Evolutionary conservation across 2,329 filamentous ascomycete species (phyloP), one percentile per base, ranked within the genome.

Genomic region (Cercospora sojina): DNA sequence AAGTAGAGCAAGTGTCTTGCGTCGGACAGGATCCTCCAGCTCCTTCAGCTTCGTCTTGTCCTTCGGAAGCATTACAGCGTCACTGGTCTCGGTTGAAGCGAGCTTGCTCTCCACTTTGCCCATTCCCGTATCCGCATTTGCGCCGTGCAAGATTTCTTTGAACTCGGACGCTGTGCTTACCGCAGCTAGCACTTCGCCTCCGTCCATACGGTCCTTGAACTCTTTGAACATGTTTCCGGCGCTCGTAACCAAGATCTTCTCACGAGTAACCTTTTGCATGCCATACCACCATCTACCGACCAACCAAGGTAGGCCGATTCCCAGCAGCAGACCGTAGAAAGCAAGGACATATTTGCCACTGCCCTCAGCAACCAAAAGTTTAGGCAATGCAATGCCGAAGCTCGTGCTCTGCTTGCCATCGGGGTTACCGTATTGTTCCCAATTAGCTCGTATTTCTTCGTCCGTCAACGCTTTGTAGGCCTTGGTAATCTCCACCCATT

Each of bases 281-380:
- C 96, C 95, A 77, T 99, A 99, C 95, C 95, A 99, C 95, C 95
- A 99, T 66, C 91, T 93, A 57, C 95, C 95, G 64, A 99, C 94
- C 57, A 95, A 84, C 78, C 96, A 99, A 2, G 95, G 95, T 61
- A 99, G 84, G 67, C 97, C 83, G 68, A 98, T 91, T 64, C 94
- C 95, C 60, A 99, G 88, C 43, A 98, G 85, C 35, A 90, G 80
- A 41, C 92, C 93, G 79, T 99, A 99, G 70, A 97, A 86, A 65
- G 97, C 83, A 67, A 99, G 84, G 62, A 99, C 91, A 76, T 96
- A 98, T 83, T 97, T 98, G 71, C 93, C 94, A 78, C 95, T 96
- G 64, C 93, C 94, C 72, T 97, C 92, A 13, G 91, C 91, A 64
- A 99, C 86, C 74, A 99, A 93, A 80, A 95, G 92, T 78, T 95